Percentiles rank a stretch among this genome's conserved stretches.
Conservation (phyloP, 768 basidiomycete species). For the Suillus placidus region DNA sequence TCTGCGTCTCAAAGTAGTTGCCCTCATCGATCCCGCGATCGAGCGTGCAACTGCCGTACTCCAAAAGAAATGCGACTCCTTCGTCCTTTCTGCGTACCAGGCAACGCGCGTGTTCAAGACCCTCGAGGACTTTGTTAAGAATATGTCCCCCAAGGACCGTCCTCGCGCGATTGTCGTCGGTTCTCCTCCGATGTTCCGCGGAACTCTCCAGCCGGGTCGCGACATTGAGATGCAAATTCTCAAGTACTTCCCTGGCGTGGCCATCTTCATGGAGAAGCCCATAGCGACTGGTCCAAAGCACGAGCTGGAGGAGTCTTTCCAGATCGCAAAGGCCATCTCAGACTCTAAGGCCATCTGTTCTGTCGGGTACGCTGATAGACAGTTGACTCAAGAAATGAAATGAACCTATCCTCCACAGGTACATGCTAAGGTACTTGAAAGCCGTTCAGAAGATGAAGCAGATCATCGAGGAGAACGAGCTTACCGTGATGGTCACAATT, state of each 20-base stretch:
- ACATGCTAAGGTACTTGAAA: conserved; percentile 92
- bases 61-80: conserved; percentile 87
- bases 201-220: conserved; percentile 69
- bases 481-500: conserved; percentile 95
- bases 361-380: conserved; percentile 65
- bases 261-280: conserved; percentile 93
- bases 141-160: conserved; percentile 60
- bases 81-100: conserved; percentile 92
- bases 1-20: conserved; percentile 92
- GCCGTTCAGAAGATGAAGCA: conserved; percentile 97
- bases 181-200: conserved; percentile 92
- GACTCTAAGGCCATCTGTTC: conserved; percentile 80
- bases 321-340: conserved; percentile 71
- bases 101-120: conserved; percentile 84
- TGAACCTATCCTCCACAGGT: conserved; percentile 44
- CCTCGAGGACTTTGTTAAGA: conserved; percentile 81
- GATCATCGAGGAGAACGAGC: conserved; percentile 90
- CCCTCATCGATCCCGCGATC: conserved; percentile 87
- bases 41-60: conserved; percentile 82
- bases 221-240: conserved; percentile 89
- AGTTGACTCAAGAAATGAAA: not conserved
- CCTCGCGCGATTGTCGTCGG: conserved; percentile 89
- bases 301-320: conserved; percentile 69
- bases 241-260: conserved; percentile 84
- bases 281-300: conserved; percentile 76